Base-by-base conservation (phyloP, 1,284 basidiomycete species). In the Fomitopsis betulina region DNA sequence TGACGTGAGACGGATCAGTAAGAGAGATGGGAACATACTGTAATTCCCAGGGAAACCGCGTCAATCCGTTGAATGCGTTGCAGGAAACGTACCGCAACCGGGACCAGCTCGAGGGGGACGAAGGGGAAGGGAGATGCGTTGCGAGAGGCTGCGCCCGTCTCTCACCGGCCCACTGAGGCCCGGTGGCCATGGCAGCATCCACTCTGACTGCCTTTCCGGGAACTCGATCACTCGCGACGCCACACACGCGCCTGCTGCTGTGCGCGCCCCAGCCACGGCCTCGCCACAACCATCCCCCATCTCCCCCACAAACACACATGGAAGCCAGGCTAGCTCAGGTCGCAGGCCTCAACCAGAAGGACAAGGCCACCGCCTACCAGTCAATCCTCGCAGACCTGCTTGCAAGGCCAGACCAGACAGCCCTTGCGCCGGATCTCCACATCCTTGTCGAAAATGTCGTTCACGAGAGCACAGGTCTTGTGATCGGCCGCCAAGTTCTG, bases 401-500 rank as follows among this genome's bases (percentile, higher is more conserved):
- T n/a, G 70, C 83, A 12, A 77, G 78, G 53, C 65, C 77, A 57
- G 76, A 82, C 67, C 73, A 72, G 27, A 60, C 77, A 10, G 67
- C 72, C 8, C 71, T 88, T 52, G 73, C 78, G 19, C 65, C 70
- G 32, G 84, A 89, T 69, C 73, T 91, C 30, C 86, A 86, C 62
- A 70, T 78, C 13, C 77, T 94, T 64, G 83, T 94, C 64, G 84
- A 89, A 62, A 82, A 84, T 63, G 86, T 93, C 59, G 83, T 92
- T 57, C 85, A 90, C 63, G 92, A 94, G 65, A 80, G 77, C 62
- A 84, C 89, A 49, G 89, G 91, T 43, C 83, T 94, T 58, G 90
- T 96, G 58, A 88, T 93, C 53, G 91, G 89, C 23, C 82, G 93
- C 64, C 92, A 94, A 65, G 86, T 94, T 35, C 79, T 96, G 32